These are phyloP conservation scores for Fusarium decemcellulare DNA, from an alignment of 2,329 filamentous ascomycete genomes.

Conservation along the genomic window DNA sequence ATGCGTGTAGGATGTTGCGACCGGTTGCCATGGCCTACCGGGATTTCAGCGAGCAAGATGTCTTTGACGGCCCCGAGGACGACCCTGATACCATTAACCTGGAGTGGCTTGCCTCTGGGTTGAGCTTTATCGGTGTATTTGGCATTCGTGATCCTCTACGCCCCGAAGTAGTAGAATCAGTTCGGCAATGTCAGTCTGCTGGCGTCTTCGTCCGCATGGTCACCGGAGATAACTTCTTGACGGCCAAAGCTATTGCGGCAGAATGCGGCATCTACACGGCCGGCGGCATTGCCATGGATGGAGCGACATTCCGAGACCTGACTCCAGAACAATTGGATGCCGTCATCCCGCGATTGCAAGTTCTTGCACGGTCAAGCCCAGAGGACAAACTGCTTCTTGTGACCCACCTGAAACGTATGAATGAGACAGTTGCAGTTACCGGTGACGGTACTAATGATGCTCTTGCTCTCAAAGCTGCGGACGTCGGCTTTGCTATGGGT, in stretches of 20 bases:
- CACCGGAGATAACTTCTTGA: constrained; percentile 67
- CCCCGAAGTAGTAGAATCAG: constrained; percentile 70
- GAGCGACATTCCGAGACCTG: constrained; percentile 72
- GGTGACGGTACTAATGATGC: constrained; percentile 79
- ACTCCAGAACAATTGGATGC: constrained; percentile 66
- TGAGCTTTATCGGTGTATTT: constrained; percentile 79
- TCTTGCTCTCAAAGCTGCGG: constrained; percentile 74
- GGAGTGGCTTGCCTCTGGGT: constrained; percentile 65
- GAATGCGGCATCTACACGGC: constrained; percentile 75
- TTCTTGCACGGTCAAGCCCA: constrained; percentile 71
- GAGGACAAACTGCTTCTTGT: constrained; percentile 73
- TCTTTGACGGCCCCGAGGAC: constrained; percentile 64
- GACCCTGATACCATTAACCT: constrained; percentile 53
- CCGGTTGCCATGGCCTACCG: constrained; percentile 83
- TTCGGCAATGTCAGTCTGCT: constrained; percentile 71
- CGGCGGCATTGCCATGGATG: constrained; percentile 76
- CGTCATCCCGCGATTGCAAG: constrained; percentile 63
- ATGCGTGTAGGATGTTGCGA: constrained; percentile 78
- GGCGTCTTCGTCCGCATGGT: constrained; percentile 75
- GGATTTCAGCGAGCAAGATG: constrained; percentile 80
- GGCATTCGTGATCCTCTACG: constrained; percentile 77
- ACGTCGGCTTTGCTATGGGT: constrained; percentile 79
- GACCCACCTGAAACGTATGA: constrained; percentile 65
- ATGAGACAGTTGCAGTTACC: constrained; percentile 73
- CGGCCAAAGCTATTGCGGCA: constrained; percentile 74